Evolutionary conservation across 2,329 filamentous ascomycete species (phyloP).

Genomic region (Coleophoma cylindrospora): DNA sequence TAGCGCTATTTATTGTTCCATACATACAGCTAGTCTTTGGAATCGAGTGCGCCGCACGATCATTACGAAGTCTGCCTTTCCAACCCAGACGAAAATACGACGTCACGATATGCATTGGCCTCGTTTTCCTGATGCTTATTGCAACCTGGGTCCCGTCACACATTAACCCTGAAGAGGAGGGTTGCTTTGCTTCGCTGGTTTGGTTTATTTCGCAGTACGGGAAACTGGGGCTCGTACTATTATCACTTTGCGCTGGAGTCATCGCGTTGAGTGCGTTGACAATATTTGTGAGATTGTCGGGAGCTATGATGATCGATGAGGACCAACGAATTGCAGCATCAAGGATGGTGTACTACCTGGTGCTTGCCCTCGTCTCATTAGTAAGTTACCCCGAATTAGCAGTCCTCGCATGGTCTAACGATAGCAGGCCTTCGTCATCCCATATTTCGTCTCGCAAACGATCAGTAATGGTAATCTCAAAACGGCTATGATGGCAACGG

Average conservation of each 20-base stretch:
- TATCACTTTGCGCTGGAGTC: slow-evolving; percentile 44
- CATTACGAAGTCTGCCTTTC: slow-evolving; percentile 50
- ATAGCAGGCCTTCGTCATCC: slow-evolving; percentile 49
- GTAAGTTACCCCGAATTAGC: slow-evolving; percentile 34
- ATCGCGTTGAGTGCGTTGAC: slow-evolving; percentile 45
- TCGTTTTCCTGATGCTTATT: slow-evolving; percentile 46
- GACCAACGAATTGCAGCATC: slow-evolving; percentile 60
- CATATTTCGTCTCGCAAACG: slow-evolving; percentile 57
- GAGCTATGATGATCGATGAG: slow-evolving; percentile 47
- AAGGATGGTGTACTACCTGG: slow-evolving; percentile 62
- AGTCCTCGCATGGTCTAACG: slow-evolving; percentile 9
- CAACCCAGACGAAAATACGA: slow-evolving; percentile 54
- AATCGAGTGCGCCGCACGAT: slow-evolving; percentile 53
- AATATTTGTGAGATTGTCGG: slow-evolving; percentile 53
- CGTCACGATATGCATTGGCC: slow-evolving; percentile 48
- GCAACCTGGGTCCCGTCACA: slow-evolving; percentile 54
- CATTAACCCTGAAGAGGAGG: slow-evolving; percentile 47
- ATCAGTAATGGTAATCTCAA: slow-evolving; percentile 41
- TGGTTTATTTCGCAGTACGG: slow-evolving; percentile 62
- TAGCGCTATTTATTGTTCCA: slow-evolving; percentile 63
- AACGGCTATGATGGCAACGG: slow-evolving; percentile 57
- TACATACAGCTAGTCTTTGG: slow-evolving; percentile 63
- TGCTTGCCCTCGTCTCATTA: slow-evolving; percentile 49
- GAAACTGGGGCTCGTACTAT: slow-evolving; percentile 48
- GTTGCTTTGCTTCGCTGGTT: slow-evolving; percentile 63